Percentiles rank a stretch among this genome's conserved stretches.
These are phyloP conservation scores for Begonia fuchsioides DNA, from an alignment of 306 rosid genomes.

Conservation along the genomic window DNA sequence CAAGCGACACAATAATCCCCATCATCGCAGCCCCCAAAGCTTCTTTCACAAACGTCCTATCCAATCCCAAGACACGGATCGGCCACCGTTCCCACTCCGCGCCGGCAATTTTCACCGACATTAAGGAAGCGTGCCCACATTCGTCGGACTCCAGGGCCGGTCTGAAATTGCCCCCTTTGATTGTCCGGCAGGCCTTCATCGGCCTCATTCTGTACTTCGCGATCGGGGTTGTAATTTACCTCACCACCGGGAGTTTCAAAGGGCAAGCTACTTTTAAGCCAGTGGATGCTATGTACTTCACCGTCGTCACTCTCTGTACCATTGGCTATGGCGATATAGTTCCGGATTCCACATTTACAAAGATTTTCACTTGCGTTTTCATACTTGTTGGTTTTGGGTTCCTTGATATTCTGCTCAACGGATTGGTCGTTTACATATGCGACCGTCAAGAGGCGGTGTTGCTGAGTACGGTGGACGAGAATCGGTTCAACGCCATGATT, in stretches of 20 bases:
- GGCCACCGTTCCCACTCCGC: constrained; percentile 39
- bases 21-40: constrained; percentile 16
- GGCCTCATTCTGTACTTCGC: constrained; percentile 40
- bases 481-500: constrained; percentile 27
- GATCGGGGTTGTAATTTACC: constrained; percentile 51
- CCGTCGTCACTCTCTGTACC: constrained; percentile 79
- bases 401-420: constrained; percentile 52
- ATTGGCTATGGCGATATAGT: constrained; percentile 78
- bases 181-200: constrained; percentile 44
- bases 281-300: constrained; percentile 69
- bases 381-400: constrained; percentile 78
- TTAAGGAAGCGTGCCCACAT: constrained; percentile 2
- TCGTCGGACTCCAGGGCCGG: constrained; percentile 15
- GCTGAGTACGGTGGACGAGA: constrained; percentile 24
- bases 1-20: constrained; percentile 23
- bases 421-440: constrained; percentile 56
- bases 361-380: constrained; percentile 55
- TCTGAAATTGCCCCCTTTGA: constrained; percentile 20
- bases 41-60: constrained; percentile 26
- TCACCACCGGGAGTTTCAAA: constrained; percentile 41
- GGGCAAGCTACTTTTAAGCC: constrained; percentile 62
- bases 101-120: constrained; percentile 30
- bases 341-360: constrained; percentile 38
- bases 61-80: constrained; percentile 26
- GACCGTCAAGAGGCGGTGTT: constrained; percentile 61